A percentile compares a stretch with the other conserved stretches of the same genome.
Conservation (phyloP, 2,329 filamentous ascomycete genomes). For the Hypoxylon sp. region DNA sequence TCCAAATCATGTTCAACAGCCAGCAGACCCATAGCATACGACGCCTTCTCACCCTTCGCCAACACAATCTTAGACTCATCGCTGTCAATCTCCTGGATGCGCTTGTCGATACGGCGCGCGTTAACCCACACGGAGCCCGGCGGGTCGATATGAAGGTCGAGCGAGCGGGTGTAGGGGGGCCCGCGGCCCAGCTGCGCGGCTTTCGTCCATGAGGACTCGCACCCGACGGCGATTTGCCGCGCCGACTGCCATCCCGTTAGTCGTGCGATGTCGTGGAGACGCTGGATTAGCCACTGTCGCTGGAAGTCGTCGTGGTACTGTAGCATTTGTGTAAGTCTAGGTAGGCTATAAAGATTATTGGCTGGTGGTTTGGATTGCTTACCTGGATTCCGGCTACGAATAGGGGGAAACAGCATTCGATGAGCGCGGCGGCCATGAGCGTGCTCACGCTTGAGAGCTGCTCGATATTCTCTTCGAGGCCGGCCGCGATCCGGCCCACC, state of each 20-base stretch:
- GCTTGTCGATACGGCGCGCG: slow-evolving; percentile 66
- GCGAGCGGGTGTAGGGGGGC: slow-evolving; percentile 75
- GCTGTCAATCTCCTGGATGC: slow-evolving; percentile 64
- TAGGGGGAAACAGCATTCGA: slow-evolving; percentile 84
- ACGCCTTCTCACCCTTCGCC: slow-evolving; percentile 73
- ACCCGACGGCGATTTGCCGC: slow-evolving; percentile 83
- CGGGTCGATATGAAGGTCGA: slow-evolving; percentile 56
- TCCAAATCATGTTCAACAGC: slow-evolving; percentile 83
- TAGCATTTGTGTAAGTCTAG: background rate
- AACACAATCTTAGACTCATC: slow-evolving; percentile 67
- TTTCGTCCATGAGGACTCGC: slow-evolving; percentile 86
- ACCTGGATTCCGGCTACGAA: slow-evolving; percentile 89
- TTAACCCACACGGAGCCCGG: slow-evolving; percentile 63
- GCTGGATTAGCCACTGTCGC: slow-evolving; percentile 81
- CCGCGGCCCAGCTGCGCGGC: slow-evolving; percentile 80
- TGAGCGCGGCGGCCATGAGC: slow-evolving; percentile 82
- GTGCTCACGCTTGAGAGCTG: slow-evolving; percentile 76
- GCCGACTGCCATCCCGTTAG: slow-evolving; percentile 92
- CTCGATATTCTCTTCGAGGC: slow-evolving; percentile 71
- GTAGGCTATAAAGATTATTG: background rate
- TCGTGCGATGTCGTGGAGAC: slow-evolving; percentile 80
- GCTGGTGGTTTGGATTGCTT: slow-evolving; percentile 40
- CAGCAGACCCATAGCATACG: slow-evolving; percentile 84
- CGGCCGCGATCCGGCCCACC: slow-evolving; percentile 85
- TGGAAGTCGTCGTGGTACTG: slow-evolving; percentile 81